These are phyloP conservation scores for Tuctoria greenei DNA, from an alignment of 176 grass and related monocot genomes.

Conservation along the genomic window DNA sequence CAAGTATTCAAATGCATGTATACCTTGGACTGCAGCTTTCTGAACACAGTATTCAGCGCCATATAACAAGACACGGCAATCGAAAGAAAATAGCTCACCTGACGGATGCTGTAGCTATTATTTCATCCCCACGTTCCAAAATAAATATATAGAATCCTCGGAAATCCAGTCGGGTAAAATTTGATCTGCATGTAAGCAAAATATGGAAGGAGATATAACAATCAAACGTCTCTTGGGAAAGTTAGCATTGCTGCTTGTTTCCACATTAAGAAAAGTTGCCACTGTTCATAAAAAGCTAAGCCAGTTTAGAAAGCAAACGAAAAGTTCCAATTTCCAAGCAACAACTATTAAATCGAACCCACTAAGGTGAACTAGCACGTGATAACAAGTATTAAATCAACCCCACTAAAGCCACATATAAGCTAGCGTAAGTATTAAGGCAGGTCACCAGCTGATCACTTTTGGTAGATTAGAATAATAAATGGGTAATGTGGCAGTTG, in stretches of 20 bases:
- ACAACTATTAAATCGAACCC: conserved; percentile 25
- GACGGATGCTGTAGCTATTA: conserved; percentile 87
- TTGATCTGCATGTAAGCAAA: conserved; percentile 61
- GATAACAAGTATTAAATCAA: conserved; percentile 8
- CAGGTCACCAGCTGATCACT: not conserved
- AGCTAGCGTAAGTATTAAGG: conserved; percentile 17
- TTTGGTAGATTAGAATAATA: conserved; percentile 1
- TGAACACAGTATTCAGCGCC: conserved; percentile 3
- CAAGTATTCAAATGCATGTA: not conserved
- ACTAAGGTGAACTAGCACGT: conserved; percentile 3
- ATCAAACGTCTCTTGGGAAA: conserved; percentile 12
- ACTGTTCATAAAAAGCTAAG: conserved; percentile 5
- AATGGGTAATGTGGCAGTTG: not conserved
- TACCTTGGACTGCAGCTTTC: conserved; percentile 12
- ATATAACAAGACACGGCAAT: conserved; percentile 12
- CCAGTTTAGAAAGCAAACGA: conserved; percentile 7
- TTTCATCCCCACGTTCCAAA: conserved; percentile 92
- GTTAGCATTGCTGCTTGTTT: not conserved
- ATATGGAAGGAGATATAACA: conserved; percentile 23
- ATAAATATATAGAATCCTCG: conserved; percentile 81
- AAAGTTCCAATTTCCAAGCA: conserved; percentile 10
- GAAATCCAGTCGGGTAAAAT: conserved; percentile 85
- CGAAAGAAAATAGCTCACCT: conserved; percentile 51
- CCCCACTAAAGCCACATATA: conserved; percentile 7
- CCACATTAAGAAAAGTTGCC: conserved; percentile 17